Conservation (phyloP, 2,329 filamentous ascomycete genomes). For the Epichloe elymi region DNA sequence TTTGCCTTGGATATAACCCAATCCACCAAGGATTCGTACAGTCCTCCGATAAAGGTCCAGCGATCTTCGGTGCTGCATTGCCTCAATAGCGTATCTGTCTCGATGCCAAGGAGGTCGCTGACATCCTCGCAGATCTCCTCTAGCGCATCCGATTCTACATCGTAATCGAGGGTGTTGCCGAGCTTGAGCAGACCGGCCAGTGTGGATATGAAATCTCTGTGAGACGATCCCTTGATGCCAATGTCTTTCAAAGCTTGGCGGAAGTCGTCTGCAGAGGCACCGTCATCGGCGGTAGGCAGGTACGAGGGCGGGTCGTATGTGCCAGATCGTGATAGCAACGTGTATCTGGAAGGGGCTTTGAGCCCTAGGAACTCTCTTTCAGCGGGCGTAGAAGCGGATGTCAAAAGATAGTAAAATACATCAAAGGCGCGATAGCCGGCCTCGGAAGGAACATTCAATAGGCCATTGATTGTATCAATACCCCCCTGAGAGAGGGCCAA, state of each 20-base stretch:
- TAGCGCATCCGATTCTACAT: conserved; percentile 70
- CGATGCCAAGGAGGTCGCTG: conserved; percentile 69
- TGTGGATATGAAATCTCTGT: conserved; percentile 73
- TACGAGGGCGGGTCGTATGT: conserved; percentile 82
- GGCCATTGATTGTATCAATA: conserved; percentile 68
- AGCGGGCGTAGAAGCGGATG: conserved; percentile 75
- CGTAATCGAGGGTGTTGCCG: conserved; percentile 77
- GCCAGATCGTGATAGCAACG: conserved; percentile 66
- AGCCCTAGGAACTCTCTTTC: conserved; percentile 83
- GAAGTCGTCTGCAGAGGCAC: conserved; percentile 86
- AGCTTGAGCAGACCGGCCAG: conserved; percentile 82
- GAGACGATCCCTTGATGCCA: conserved; percentile 76
- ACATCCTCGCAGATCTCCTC: conserved; percentile 87
- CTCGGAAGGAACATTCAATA: conserved; percentile 69
- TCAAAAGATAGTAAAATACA: conserved; percentile 93
- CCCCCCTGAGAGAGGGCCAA: conserved; percentile 76
- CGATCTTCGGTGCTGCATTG: conserved; percentile 79
- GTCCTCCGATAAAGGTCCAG: conserved; percentile 64
- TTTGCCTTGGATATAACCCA: conserved; percentile 90
- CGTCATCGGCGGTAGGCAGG: conserved; percentile 83
- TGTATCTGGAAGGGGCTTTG: conserved; percentile 62
- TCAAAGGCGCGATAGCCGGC: conserved; percentile 85
- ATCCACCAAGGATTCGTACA: conserved; percentile 90
- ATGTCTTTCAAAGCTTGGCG: conserved; percentile 76
- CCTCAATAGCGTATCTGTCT: conserved; percentile 66